A percentile compares a stretch with the other conserved stretches of the same genome.
These are phyloP conservation scores for Microdochium trichocladiopsis DNA, from an alignment of 2,329 filamentous ascomycete species.

Conservation along the genomic window DNA sequence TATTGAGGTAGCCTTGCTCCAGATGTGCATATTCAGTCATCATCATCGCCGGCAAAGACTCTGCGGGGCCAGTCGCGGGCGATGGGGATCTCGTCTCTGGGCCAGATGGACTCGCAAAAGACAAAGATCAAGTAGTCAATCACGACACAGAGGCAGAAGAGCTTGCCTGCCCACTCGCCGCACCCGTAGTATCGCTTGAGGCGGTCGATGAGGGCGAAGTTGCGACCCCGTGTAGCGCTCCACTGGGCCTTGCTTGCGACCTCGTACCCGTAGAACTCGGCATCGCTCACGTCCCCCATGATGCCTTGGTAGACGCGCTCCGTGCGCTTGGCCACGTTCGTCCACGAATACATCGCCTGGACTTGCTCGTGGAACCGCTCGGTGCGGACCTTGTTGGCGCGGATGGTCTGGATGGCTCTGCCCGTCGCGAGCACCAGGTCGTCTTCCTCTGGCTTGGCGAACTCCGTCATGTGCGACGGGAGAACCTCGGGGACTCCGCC, in stretches of 20 bases:
- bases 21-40: slow-evolving; percentile 9
- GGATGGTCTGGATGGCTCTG: slow-evolving; percentile 78
- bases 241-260: slow-evolving; percentile 52
- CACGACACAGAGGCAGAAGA: slow-evolving; percentile 91
- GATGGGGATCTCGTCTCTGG: slow-evolving; percentile 78
- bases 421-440: slow-evolving; percentile 87
- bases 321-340: slow-evolving; percentile 86
- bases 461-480: slow-evolving; percentile 93
- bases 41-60: slow-evolving; percentile 16
- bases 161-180: slow-evolving; percentile 95
- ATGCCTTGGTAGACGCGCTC: slow-evolving; percentile 95
- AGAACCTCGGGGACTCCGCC: slow-evolving; percentile 96
- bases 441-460: slow-evolving; percentile 94
- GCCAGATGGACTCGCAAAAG: slow-evolving; percentile 80
- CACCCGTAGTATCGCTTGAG: slow-evolving; percentile 97
- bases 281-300: slow-evolving; percentile 74
- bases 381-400: slow-evolving; percentile 80
- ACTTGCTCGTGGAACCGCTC: slow-evolving; percentile 96
- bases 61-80: slow-evolving; percentile 91
- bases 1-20: too few species aligned
- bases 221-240: slow-evolving; percentile 66
- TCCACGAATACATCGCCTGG: slow-evolving; percentile 98
- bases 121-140: slow-evolving; percentile 91
- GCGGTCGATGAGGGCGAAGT: slow-evolving; percentile 88
- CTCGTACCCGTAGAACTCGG: slow-evolving; percentile 82